Evolutionary conservation across 106 monocot genomes (phyloP).

Genomic region (Hemerocallis citrina): DNA sequence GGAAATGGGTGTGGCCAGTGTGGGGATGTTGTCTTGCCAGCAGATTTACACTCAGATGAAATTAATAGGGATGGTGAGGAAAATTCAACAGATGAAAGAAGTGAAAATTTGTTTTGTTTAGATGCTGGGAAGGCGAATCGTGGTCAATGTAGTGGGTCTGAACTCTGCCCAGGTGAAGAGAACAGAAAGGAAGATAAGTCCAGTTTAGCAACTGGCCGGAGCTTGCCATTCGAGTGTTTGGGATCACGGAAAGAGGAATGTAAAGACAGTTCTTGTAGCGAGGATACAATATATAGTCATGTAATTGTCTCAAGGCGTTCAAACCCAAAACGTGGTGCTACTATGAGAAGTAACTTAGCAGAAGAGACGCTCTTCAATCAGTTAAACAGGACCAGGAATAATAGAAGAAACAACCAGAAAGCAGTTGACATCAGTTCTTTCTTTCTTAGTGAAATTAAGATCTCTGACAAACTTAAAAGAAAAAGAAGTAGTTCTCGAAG

Average conservation of each 20-base stretch:
- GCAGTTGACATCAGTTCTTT: not conserved
- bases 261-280: not conserved
- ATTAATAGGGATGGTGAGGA: not conserved
- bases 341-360: slow-evolving; percentile 16
- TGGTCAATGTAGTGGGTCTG: not conserved
- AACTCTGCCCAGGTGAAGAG: not conserved
- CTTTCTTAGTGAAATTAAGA: slow-evolving; percentile 7
- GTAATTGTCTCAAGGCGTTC: slow-evolving; percentile 31
- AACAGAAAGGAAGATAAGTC: not conserved
- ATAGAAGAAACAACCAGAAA: slow-evolving; percentile 18
- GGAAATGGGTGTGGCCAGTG: slow-evolving; percentile 5
- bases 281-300: slow-evolving; percentile 14
- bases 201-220: not conserved
- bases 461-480: slow-evolving; percentile 25
- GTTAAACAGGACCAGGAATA: slow-evolving; percentile 11
- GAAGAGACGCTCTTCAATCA: slow-evolving; percentile 13
- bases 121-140: not conserved
- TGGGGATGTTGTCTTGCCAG: slow-evolving; percentile 3
- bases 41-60: slow-evolving; percentile 4
- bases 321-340: slow-evolving; percentile 62
- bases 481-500: slow-evolving; percentile 47
- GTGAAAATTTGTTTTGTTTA: not conserved
- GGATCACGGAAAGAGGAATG: not conserved
- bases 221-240: not conserved
- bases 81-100: not conserved